Conservation (phyloP, 371 early-diverging fungal species). For the Syncephalis plumigaleata region DNA sequence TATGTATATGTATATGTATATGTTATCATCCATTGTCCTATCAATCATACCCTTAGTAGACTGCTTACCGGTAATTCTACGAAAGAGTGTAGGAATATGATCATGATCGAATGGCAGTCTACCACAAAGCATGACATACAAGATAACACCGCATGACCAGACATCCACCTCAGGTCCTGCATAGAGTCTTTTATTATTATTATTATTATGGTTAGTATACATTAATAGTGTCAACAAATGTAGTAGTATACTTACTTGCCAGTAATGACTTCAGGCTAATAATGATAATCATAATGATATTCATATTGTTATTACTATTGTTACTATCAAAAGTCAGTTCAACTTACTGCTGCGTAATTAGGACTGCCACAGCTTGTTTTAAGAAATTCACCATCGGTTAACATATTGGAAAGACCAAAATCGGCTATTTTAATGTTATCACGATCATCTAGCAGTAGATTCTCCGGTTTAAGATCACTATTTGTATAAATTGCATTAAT, state of each 20-base stretch:
- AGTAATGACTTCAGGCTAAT: slow-evolving; percentile 83
- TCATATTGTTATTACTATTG: not conserved
- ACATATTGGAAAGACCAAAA: slow-evolving; percentile 91
- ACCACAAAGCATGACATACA: slow-evolving; percentile 99
- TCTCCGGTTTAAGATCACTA: slow-evolving; percentile 71
- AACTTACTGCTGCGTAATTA: slow-evolving; percentile 62
- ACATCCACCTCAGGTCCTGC: slow-evolving; percentile 98
- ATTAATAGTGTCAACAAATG: not conserved
- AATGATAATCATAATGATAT: not conserved
- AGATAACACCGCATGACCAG: slow-evolving; percentile 98
- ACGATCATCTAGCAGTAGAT: slow-evolving; percentile 77
- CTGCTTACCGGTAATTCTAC: slow-evolving; percentile 62
- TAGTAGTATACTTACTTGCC: slow-evolving; percentile 41
- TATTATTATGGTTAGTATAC: not conserved
- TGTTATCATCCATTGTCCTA: not conserved
- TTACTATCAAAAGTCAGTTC: not conserved
- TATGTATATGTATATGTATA: not conserved
- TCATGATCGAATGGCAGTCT: slow-evolving; percentile 98
- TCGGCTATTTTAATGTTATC: slow-evolving; percentile 95
- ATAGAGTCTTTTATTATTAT: slow-evolving; percentile 36
- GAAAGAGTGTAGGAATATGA: slow-evolving; percentile 87
- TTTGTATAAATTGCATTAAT: slow-evolving; percentile 8
- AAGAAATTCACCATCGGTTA: slow-evolving; percentile 89
- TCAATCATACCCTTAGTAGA: not conserved
- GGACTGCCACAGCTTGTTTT: slow-evolving; percentile 89